phyloP scores from a whole-genome alignment of 1,139 yeast genomes.

The Taphrina deformans region DNA sequence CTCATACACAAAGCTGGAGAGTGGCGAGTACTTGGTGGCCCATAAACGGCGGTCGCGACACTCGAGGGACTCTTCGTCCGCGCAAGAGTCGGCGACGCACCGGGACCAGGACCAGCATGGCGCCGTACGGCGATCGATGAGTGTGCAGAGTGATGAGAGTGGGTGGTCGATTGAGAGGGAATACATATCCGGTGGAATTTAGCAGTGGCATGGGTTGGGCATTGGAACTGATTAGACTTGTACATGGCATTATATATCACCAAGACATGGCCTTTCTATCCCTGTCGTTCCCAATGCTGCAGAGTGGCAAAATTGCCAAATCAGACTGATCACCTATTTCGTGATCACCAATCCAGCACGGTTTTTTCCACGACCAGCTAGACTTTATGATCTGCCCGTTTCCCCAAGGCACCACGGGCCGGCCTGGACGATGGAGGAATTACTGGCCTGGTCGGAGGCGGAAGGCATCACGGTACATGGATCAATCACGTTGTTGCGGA shows the following conservation, averaged over 20 bases:
- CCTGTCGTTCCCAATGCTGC: no score
- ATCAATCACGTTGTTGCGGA: neutral
- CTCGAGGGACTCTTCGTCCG: neutral
- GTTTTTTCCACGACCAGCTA: no score
- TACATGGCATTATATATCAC: no score
- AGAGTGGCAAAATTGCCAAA: no score
- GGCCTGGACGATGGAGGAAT: conserved; percentile 1
- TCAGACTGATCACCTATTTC: neutral
- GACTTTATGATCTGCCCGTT: no score
- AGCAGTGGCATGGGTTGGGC: no score
- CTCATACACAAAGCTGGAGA: conserved; percentile 15
- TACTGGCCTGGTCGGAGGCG: neutral
- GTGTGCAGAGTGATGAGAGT: neutral
- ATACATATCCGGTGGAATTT: conserved; percentile 10
- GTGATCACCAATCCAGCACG: no score
- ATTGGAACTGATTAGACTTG: neutral
- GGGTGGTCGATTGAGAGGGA: conserved; percentile 9
- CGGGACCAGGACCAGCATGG: neutral
- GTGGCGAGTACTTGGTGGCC: conserved; percentile 14
- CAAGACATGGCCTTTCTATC: no score
- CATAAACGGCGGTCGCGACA: conserved; percentile 9
- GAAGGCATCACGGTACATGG: neutral
- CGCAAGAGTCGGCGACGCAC: neutral
- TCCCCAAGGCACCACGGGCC: no score
- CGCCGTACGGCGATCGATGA: neutral